Conservation (phyloP, 768 basidiomycete species). For the Mycena floridula region DNA sequence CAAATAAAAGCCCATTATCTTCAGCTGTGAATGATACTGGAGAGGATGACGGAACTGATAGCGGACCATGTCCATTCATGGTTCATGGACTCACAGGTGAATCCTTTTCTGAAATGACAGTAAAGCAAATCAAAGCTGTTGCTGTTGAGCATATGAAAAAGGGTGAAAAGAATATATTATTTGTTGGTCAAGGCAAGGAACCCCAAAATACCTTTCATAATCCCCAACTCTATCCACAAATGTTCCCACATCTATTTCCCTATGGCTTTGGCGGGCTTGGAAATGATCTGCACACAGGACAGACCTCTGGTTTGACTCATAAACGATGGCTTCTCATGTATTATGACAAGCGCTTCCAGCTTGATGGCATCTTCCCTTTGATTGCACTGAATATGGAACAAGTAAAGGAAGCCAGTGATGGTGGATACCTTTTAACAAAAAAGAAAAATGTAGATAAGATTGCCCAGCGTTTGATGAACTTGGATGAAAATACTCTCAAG, state of each 20-base stretch:
- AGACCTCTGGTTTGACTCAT: constrained; percentile 5
- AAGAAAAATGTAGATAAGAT: constrained; percentile 1
- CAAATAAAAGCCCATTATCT: constrained; percentile 10
- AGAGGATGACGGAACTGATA: not conserved
- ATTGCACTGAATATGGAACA: constrained; percentile 20
- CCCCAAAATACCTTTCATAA: constrained; percentile 5
- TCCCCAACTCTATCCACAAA: constrained; percentile 6
- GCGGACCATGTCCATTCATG: constrained; percentile 15
- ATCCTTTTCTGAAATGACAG: constrained; percentile 3
- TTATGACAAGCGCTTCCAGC: no score
- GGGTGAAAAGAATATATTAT: not conserved
- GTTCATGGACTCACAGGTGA: constrained; percentile 15
- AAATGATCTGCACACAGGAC: no score
- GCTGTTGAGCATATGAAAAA: not conserved
- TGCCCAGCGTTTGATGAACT: not conserved
- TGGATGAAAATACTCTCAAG: not conserved
- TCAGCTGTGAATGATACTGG: constrained; percentile 7
- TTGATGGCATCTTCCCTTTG: no score
- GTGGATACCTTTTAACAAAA: constrained; percentile 7
- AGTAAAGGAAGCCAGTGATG: constrained; percentile 7
- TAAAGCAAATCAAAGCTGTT: constrained; percentile 7
- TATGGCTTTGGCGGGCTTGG: constrained; percentile 19
- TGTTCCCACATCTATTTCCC: no score
- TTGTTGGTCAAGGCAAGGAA: constrained; percentile 3
- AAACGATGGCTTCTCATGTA: constrained; percentile 13